A percentile compares a stretch with the other conserved stretches of the same genome.
phyloP scores from a whole-genome alignment of 2,329 filamentous ascomycete species.

The Aspergillus neoniger region DNA sequence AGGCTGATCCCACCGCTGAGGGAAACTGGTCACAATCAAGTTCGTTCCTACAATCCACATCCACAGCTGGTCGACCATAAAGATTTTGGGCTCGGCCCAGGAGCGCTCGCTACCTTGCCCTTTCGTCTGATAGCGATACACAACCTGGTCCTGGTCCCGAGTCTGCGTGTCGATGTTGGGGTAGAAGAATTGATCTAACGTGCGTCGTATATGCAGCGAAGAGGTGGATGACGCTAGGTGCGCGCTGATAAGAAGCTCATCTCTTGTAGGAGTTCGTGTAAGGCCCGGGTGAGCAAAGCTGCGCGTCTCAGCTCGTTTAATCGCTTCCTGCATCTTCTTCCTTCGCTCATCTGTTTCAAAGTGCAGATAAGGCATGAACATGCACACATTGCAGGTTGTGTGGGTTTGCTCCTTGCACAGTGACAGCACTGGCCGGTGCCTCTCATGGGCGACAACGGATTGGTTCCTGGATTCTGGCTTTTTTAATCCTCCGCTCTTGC shows the following conservation, averaged over 20 bases:
- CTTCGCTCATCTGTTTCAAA: conserved; percentile 62
- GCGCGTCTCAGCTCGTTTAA: conserved; percentile 39
- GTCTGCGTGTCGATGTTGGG: conserved; percentile 60
- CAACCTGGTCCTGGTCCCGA: conserved; percentile 65
- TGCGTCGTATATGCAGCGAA: conserved; percentile 59
- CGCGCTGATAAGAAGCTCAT: conserved; percentile 40
- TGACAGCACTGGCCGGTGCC: conserved; percentile 38
- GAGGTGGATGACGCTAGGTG: conserved; percentile 40
- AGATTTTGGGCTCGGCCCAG: conserved; percentile 56
- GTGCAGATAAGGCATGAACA: conserved; percentile 66
- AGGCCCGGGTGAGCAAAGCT: conserved; percentile 24
- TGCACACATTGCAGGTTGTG: conserved; percentile 31
- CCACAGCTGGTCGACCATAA: conserved; percentile 71
- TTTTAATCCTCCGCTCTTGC: conserved; percentile 26
- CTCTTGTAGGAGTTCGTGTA: conserved; percentile 35
- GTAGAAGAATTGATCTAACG: conserved; percentile 67
- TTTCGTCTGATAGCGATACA: conserved; percentile 60
- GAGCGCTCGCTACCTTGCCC: conserved; percentile 34
- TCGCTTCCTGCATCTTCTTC: conserved; percentile 59
- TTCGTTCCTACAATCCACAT: conserved; percentile 63
- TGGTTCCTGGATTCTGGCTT: conserved; percentile 33
- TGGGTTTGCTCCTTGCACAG: conserved; percentile 34
- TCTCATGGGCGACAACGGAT: conserved; percentile 37
- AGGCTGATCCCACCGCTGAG: conserved; percentile 53
- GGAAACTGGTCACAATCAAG: conserved; percentile 54